Evolutionary conservation across 2,329 filamentous ascomycete species (phyloP).

Genomic region (Rhytidhysteron rufulum): DNA sequence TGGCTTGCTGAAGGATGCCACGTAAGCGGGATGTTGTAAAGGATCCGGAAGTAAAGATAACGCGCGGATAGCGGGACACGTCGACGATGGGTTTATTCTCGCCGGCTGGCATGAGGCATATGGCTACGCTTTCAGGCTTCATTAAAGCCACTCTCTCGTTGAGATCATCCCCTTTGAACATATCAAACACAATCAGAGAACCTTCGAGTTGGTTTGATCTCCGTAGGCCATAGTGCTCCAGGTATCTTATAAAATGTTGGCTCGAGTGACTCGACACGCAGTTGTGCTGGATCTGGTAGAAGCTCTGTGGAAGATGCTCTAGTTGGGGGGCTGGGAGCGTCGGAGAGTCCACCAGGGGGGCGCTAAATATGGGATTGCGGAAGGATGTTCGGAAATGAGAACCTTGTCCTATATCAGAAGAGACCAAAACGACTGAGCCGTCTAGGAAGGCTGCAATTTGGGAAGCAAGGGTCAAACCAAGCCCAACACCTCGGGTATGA

Average conservation of each 20-base stretch:
- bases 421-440: conserved; percentile 36
- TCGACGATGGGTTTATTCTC: conserved; percentile 14
- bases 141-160: conserved; percentile 11
- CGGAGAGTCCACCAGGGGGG: conserved; percentile 7
- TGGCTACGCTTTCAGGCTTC: conserved; percentile 14
- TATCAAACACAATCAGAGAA: conserved; percentile 23
- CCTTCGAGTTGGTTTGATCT: conserved; percentile 5
- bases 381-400: conserved; percentile 41
- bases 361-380: conserved; percentile 19
- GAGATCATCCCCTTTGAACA: conserved; percentile 16
- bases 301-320: conserved; percentile 10
- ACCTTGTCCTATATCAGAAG: conserved; percentile 31
- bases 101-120: conserved; percentile 27
- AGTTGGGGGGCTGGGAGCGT: conserved; percentile 6
- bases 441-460: conserved; percentile 41
- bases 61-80: conserved; percentile 12
- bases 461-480: conserved; percentile 42
- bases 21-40: conserved; percentile 17
- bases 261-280: conserved; percentile 1
- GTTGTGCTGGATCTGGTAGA: conserved; percentile 7
- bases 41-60: conserved; percentile 24
- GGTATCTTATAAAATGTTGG: conserved; percentile 12
- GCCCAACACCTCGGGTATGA: conserved; percentile 38
- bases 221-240: conserved; percentile 9
- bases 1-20: conserved; percentile 10